Base-by-base conservation (phyloP, 2,329 filamentous ascomycete genomes). In the Botrytis elliptica region DNA sequence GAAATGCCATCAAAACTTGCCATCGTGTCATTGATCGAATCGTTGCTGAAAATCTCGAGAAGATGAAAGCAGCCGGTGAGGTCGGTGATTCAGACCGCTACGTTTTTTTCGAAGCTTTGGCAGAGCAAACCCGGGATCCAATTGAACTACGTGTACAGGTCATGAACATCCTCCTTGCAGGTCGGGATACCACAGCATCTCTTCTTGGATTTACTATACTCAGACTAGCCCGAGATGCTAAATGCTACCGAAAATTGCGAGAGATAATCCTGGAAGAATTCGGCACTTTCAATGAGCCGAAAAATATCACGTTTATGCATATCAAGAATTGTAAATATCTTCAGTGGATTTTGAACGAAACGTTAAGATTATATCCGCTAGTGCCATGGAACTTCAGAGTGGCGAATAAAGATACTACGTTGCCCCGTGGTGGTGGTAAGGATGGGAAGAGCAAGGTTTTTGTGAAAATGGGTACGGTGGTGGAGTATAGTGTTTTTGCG, bases 151-250 rank as follows among this genome's bases (percentile, higher is more conserved):
- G 86, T 10, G 85, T 86, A 74, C 86, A 90, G 76, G 80, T 87
- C 10, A 80, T 88, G 38, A 84, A 85, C 71, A 85, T 90, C 72
- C 85, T 90, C 59, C 81, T 89, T 2, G 89, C 88, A 0, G 88
- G 88, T 1, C 84, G 88, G 16, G 89, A 91, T 75, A 90, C 88
- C 0, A 90, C 87, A 0, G 87, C 87, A 1, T 83, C 83, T 40
- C 83, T 86, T 5, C 80, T 90, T 2, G 84, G 85, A 16, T 69
- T 73, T 25, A 16, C n/a, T 22, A 18, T 70, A 7, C n/a, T 63
- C 12, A 22, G 4, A 29, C 65, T 70, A 22, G 59, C 84, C 1
- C 81, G 83, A 42, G 79, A 86, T 74, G 82, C 81, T 1, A 75
- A 75, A 0, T 80, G 85, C 55, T 86, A 83, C 76, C 75, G 79